Conservation (phyloP, 129 eudicot genomes). For the Chrysanthemum seticuspe region DNA sequence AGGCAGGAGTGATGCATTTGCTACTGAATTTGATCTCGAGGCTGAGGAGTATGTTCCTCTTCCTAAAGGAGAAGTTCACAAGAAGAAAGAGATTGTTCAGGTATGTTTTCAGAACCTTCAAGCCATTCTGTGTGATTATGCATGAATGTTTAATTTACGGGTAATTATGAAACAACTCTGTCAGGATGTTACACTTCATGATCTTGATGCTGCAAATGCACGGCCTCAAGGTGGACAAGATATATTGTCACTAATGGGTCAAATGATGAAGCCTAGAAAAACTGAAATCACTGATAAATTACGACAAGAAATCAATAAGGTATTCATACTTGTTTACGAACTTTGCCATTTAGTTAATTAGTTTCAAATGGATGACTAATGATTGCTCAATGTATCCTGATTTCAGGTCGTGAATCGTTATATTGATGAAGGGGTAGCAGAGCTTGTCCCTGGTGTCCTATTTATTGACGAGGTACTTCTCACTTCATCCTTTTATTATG, state of each 20-base stretch:
- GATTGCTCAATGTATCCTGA: not conserved
- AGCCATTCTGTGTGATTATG: not conserved
- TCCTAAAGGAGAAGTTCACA: conserved; percentile 99
- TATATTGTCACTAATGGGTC: conserved; percentile 96
- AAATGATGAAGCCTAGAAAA: conserved; percentile 99
- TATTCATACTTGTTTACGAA: conserved; percentile 14
- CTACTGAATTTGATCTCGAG: conserved; percentile 97
- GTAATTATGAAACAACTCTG: not conserved
- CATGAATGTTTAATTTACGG: conserved; percentile 1
- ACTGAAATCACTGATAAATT: conserved; percentile 96
- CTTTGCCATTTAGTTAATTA: not conserved
- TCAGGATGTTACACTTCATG: conserved; percentile 98
- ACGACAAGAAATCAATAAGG: conserved; percentile 97
- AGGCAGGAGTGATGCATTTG: conserved; percentile 99
- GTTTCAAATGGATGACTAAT: conserved; percentile 5
- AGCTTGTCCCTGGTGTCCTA: conserved; percentile 96
- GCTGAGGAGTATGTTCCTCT: conserved; percentile 98
- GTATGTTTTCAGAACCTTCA: conserved; percentile 35
- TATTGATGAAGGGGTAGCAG: conserved; percentile 97
- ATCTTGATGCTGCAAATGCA: conserved; percentile 99
- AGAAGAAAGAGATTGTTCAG: conserved; percentile 98
- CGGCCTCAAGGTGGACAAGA: conserved; percentile 99
- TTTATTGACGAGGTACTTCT: conserved; percentile 85
- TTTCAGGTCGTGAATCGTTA: conserved; percentile 94
- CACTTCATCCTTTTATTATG: not conserved